These are phyloP conservation scores for Globisporangium sylvaticum DNA, from an alignment of 352 stramenopile genomes.

Conservation along the genomic window DNA sequence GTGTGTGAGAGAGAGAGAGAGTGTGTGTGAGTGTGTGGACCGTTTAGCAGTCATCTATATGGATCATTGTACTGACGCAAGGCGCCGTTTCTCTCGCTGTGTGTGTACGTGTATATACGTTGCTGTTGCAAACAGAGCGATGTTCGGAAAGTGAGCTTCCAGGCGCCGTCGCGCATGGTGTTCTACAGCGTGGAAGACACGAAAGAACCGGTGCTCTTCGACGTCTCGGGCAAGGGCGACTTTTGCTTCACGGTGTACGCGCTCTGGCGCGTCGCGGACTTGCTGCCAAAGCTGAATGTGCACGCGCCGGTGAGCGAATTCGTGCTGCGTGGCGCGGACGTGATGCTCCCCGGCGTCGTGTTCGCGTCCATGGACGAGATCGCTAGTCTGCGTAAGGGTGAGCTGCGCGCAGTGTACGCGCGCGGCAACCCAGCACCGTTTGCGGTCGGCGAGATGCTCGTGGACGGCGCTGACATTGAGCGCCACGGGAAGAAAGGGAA, in stretches of 20 bases:
- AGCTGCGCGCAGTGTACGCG: constrained; percentile 65
- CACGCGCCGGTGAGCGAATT: constrained; percentile 81
- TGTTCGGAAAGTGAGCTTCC: constrained; percentile 76
- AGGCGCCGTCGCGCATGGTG: constrained; percentile 66
- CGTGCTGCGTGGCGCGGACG: constrained; percentile 70
- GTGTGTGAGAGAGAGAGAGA: too few species aligned
- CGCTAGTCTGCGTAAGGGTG: constrained; percentile 51
- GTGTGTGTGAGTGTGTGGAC: neutral
- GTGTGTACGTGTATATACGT: neutral
- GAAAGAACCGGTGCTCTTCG: constrained; percentile 68
- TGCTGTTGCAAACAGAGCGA: constrained; percentile 18
- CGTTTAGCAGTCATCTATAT: neutral
- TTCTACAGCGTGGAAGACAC: constrained; percentile 59
- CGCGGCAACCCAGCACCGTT: constrained; percentile 74
- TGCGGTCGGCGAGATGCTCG: constrained; percentile 71
- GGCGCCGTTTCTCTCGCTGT: neutral
- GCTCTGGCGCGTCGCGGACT: constrained; percentile 43
- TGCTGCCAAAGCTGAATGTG: constrained; percentile 59
- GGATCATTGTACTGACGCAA: neutral
- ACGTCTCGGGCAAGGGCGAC: constrained; percentile 65
- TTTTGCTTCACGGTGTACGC: constrained; percentile 52
- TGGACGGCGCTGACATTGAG: constrained; percentile 55
- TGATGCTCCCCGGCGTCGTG: constrained; percentile 83
- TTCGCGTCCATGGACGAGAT: constrained; percentile 53
- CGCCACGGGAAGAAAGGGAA: constrained; percentile 60